Percentiles rank a stretch among this genome's conserved stretches.
These are phyloP conservation scores for Fusarium sp. DNA, from an alignment of 2,329 filamentous ascomycete genomes.

Conservation along the genomic window DNA sequence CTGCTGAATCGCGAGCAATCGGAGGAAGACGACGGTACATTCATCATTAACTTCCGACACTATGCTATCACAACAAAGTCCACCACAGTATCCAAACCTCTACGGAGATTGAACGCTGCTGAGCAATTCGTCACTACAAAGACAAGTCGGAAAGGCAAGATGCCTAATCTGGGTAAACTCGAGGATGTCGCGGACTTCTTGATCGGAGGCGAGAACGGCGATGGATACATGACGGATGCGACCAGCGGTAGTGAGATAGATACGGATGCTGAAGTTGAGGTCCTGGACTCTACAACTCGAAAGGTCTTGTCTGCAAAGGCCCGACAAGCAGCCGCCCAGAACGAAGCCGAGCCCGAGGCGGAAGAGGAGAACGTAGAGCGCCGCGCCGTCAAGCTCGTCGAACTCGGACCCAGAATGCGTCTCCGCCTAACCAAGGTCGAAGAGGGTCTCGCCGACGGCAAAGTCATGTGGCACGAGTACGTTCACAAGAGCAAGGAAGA, in stretches of 20 bases:
- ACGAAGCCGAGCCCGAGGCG: conserved; percentile 55
- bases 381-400: conserved; percentile 88
- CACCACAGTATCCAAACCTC: conserved; percentile 83
- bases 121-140: conserved; percentile 76
- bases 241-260: conserved; percentile 91
- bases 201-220: conserved; percentile 79
- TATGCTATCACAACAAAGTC: conserved; percentile 94
- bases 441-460: conserved; percentile 88
- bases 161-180: conserved; percentile 90
- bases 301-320: conserved; percentile 68
- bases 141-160: conserved; percentile 69
- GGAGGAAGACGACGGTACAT: conserved; percentile 70
- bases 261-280: conserved; percentile 94
- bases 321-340: conserved; percentile 52
- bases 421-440: conserved; percentile 94
- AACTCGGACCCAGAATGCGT: conserved; percentile 89
- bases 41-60: conserved; percentile 88
- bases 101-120: conserved; percentile 85
- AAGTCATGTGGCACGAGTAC: conserved; percentile 97
- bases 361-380: conserved; percentile 75
- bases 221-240: conserved; percentile 84
- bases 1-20: conserved; percentile 83
- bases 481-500: conserved; percentile 85
- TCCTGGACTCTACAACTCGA: conserved; percentile 71
- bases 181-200: conserved; percentile 96